phyloP scores from a whole-genome alignment of 257 asterid genomes.

The Anisodus tanguticus region DNA sequence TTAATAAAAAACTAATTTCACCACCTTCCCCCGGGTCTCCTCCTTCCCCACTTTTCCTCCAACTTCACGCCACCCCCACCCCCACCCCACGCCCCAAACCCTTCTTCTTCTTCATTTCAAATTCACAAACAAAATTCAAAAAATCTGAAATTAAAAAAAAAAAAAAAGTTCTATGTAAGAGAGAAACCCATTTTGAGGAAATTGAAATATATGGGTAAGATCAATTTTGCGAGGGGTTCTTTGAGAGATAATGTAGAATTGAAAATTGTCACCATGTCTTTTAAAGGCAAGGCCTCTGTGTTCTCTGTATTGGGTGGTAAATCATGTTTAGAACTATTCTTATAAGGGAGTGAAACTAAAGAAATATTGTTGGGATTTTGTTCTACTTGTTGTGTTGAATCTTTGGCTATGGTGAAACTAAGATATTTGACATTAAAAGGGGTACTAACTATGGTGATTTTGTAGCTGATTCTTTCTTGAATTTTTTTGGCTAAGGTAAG shows the following conservation, averaged over 20 bases:
- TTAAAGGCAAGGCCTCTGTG: constrained; percentile 65
- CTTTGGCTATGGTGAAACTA: constrained; percentile 39
- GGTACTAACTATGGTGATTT: constrained; percentile 64
- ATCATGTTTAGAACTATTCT: constrained; percentile 49
- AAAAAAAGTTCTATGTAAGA: too few species aligned
- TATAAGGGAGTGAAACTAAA: constrained; percentile 60
- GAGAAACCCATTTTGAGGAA: too few species aligned
- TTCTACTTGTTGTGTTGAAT: constrained; percentile 32
- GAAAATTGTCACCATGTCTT: constrained; percentile 46
- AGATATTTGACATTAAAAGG: constrained; percentile 63
- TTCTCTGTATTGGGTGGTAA: constrained; percentile 80
- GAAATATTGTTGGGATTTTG: constrained; percentile 37
- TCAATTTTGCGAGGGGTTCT: constrained; percentile 43
- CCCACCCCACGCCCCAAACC: too few species aligned
- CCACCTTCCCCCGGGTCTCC: too few species aligned
- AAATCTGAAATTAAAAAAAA: too few species aligned
- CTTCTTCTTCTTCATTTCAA: too few species aligned
- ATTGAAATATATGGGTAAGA: constrained; percentile 15
- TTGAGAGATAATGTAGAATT: constrained; percentile 57
- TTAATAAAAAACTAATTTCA: too few species aligned
- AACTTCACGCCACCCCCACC: too few species aligned
- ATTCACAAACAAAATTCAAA: too few species aligned
- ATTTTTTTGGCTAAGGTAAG: constrained; percentile 46
- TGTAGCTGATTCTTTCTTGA: constrained; percentile 42
- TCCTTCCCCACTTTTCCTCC: too few species aligned